These are phyloP conservation scores for Garcia nutans DNA, from an alignment of 345 rosid species.

Conservation along the genomic window DNA sequence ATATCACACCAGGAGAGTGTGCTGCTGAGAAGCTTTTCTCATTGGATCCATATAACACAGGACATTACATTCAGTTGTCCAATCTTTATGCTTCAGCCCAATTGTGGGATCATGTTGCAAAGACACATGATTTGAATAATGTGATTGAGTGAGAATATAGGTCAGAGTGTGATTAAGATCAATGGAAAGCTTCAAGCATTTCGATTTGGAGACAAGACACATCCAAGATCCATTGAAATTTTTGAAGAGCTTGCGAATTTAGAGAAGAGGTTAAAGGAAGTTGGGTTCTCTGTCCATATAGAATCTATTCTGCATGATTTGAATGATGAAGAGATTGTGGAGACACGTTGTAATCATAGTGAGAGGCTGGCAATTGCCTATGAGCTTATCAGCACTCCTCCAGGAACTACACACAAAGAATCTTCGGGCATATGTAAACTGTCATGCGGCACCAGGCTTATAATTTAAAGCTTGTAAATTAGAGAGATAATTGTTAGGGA, in stretches of 20 bases:
- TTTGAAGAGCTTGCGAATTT: slow-evolving; percentile 43
- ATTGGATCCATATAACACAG: slow-evolving; percentile 55
- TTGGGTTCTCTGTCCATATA: slow-evolving; percentile 48
- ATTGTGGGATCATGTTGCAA: slow-evolving; percentile 57
- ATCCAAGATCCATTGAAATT: slow-evolving; percentile 48
- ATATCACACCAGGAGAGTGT: slow-evolving; percentile 56
- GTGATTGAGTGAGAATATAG: slow-evolving; percentile 60
- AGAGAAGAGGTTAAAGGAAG: slow-evolving; percentile 54
- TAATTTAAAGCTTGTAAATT: slow-evolving; percentile 52
- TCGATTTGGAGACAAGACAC: slow-evolving; percentile 62
- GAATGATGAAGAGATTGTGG: slow-evolving; percentile 56
- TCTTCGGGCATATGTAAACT: slow-evolving; percentile 61
- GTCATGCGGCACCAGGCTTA: slow-evolving; percentile 62
- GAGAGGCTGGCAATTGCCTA: slow-evolving; percentile 70
- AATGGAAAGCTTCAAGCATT: slow-evolving; percentile 53
- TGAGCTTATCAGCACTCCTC: slow-evolving; percentile 56
- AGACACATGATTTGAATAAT: no score
- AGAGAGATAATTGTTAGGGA: slow-evolving; percentile 66
- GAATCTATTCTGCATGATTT: slow-evolving; percentile 61
- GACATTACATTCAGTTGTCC: slow-evolving; percentile 71
- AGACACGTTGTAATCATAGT: slow-evolving; percentile 63
- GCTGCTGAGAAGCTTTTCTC: slow-evolving; percentile 64
- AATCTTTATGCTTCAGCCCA: slow-evolving; percentile 66
- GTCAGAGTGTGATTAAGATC: slow-evolving; percentile 57
- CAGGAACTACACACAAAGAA: slow-evolving; percentile 61